Evolutionary conservation across 805 yeast genomes (phyloP).

Genomic region (Yamadazyma sp.): DNA sequence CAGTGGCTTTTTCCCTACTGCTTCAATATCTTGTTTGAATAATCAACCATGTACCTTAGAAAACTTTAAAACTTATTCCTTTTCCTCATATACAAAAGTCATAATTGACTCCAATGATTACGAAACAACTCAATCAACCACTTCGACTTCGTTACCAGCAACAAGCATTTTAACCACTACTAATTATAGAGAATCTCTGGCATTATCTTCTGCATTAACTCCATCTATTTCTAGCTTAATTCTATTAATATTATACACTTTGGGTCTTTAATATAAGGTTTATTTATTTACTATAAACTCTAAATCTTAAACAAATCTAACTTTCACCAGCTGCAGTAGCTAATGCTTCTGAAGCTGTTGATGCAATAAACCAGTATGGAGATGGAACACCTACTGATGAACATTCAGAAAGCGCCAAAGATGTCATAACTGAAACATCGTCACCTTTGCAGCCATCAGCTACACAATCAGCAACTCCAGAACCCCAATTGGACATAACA

Average conservation of each 20-base stretch:
- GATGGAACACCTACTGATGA: constrained; percentile 21
- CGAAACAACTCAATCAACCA: background rate
- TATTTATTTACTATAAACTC: no score
- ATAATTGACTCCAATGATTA: background rate
- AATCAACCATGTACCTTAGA: constrained; percentile 5
- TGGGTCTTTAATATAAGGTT: background rate
- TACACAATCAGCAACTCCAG: constrained; percentile 35
- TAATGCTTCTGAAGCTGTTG: constrained; percentile 20
- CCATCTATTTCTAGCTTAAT: background rate
- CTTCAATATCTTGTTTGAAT: constrained; percentile 7
- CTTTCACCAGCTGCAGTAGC: constrained; percentile 17
- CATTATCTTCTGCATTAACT: background rate
- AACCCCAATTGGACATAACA: constrained; percentile 34
- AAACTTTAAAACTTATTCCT: constrained; percentile 1
- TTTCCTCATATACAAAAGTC: background rate
- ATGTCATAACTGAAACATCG: constrained; percentile 23
- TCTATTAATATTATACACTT: background rate
- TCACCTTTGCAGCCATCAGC: constrained; percentile 32
- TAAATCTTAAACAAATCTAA: background rate
- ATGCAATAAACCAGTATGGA: constrained; percentile 32
- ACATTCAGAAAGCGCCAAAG: constrained; percentile 27
- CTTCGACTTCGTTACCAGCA: background rate
- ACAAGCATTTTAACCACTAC: background rate
- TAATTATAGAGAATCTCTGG: background rate
- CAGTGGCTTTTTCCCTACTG: constrained; percentile 5